Evolutionary conservation across 768 basidiomycete species (phyloP).

Genomic region (Boletus tylopilopsis): DNA sequence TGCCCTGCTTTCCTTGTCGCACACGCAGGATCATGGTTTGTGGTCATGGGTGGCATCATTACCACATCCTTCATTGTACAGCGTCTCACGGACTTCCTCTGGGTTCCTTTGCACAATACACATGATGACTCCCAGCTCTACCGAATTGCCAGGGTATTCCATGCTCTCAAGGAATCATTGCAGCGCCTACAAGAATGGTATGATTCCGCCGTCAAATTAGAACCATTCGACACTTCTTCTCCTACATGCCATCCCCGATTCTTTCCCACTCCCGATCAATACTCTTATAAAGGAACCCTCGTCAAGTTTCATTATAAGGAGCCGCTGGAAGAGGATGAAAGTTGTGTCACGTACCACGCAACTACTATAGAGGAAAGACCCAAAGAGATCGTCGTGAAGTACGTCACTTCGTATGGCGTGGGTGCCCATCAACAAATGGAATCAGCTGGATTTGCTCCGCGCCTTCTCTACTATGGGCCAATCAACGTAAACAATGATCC

Average conservation of each 20-base stretch:
- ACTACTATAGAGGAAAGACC: neutral
- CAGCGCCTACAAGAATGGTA: slow-evolving; percentile 20
- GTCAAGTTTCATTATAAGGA: slow-evolving; percentile 19
- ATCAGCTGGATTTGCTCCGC: slow-evolving; percentile 21
- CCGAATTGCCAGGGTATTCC: slow-evolving; percentile 19
- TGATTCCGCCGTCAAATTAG: neutral
- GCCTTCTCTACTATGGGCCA: slow-evolving; percentile 29
- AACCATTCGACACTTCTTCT: neutral
- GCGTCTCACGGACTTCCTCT: slow-evolving; percentile 32
- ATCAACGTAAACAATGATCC: slow-evolving; percentile 6
- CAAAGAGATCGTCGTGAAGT: slow-evolving; percentile 34
- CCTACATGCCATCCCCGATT: slow-evolving; percentile 11
- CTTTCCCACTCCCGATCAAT: slow-evolving; percentile 16
- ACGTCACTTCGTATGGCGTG: slow-evolving; percentile 32
- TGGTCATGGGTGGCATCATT: slow-evolving; percentile 31
- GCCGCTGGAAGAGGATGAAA: slow-evolving; percentile 14
- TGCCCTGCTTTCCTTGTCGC: slow-evolving; percentile 29
- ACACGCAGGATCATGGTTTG: slow-evolving; percentile 23
- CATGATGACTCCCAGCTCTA: slow-evolving; percentile 12
- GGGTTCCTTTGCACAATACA: slow-evolving; percentile 19
- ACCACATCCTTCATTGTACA: slow-evolving; percentile 29
- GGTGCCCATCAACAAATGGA: slow-evolving; percentile 34
- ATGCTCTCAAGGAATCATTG: slow-evolving; percentile 18
- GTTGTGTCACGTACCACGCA: slow-evolving; percentile 26
- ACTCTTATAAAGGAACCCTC: neutral